phyloP scores from a whole-genome alignment of 306 rosid species.

The Cucumis sativus region Cucumber_9930_V3 NC_026661.2:19606501-19607000 shows the following conservation, averaged over 20 bases:
- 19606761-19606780: slow-evolving; percentile 83
- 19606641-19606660: neutral
- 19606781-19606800: slow-evolving; percentile 69
- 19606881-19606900: slow-evolving; percentile 7
- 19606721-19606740: slow-evolving; percentile 90
- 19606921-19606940: neutral
- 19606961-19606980: slow-evolving; percentile 11
- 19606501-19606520: slow-evolving; percentile 64
- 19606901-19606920: neutral
- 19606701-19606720: slow-evolving; percentile 85
- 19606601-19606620: neutral
- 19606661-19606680: neutral
- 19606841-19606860: slow-evolving; percentile 75
- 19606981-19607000: slow-evolving; percentile 90
- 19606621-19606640: neutral
- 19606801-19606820: slow-evolving; percentile 89
- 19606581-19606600: neutral
- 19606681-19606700: slow-evolving; percentile 40
- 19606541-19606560: slow-evolving; percentile 70
- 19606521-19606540: slow-evolving; percentile 34
- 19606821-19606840: slow-evolving; percentile 69
- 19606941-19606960: neutral
- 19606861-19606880: slow-evolving; percentile 59
- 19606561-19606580: neutral
- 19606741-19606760: slow-evolving; percentile 85